A percentile compares a stretch with the other conserved stretches of the same genome.
Conservation (phyloP, 805 yeast species). For the Cyberlindnera suaveolens region DNA sequence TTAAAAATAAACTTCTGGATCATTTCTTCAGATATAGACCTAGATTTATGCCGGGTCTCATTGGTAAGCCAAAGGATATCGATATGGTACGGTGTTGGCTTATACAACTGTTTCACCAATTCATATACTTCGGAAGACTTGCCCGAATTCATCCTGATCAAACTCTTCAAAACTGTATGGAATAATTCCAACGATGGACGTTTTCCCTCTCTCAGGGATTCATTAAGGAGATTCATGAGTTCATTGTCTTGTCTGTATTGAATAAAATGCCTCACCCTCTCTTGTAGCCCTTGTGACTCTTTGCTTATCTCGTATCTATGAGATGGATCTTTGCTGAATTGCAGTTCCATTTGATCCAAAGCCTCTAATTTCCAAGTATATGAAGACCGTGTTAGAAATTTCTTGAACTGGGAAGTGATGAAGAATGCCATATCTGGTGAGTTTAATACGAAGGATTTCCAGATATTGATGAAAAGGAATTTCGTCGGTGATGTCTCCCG, state of each 20-base stretch:
- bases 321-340: no score
- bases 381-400: not conserved
- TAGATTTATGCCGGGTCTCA: not conserved
- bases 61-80: slow-evolving; percentile 9
- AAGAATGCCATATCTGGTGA: not conserved
- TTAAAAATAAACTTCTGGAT: slow-evolving; percentile 5
- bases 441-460: slow-evolving; percentile 3
- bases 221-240: slow-evolving; percentile 8
- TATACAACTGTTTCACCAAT: slow-evolving; percentile 10
- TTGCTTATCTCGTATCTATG: no score
- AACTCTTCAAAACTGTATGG: slow-evolving; percentile 3
- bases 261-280: no score
- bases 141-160: slow-evolving; percentile 9
- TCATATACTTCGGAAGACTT: slow-evolving; percentile 9
- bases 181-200: slow-evolving; percentile 13
- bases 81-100: slow-evolving; percentile 9
- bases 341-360: not conserved
- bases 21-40: not conserved
- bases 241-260: not conserved
- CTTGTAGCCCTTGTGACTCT: no score
- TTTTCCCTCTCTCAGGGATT: slow-evolving; percentile 14
- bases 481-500: not conserved
- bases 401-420: slow-evolving; percentile 1
- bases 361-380: slow-evolving; percentile 1
- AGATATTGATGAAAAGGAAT: slow-evolving; percentile 3